Evolutionary conservation across 1,139 yeast species (phyloP).

Genomic region (Lodderomyces jiufengensis): DNA sequence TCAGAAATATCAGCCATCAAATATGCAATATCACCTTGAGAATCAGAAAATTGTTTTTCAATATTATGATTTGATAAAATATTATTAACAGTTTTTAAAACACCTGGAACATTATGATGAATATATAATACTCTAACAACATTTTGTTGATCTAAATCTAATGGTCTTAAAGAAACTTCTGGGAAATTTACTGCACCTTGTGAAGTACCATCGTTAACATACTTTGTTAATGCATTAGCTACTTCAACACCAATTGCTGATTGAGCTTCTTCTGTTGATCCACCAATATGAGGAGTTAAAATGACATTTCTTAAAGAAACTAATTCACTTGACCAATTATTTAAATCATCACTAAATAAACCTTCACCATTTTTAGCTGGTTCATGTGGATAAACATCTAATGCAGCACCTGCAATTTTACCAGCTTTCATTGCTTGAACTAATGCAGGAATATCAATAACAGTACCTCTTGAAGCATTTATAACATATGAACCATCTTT

Average conservation of each 20-base stretch:
- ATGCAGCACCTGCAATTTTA: conserved; percentile 94
- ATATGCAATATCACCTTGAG: conserved; percentile 94
- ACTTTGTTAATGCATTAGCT: conserved; percentile 77
- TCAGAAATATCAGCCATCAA: conserved; percentile 96
- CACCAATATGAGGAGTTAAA: conserved; percentile 97
- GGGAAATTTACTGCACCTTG: conserved; percentile 98
- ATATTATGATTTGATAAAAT: conserved; percentile 92
- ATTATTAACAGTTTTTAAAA: conserved; percentile 93
- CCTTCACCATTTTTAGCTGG: conserved; percentile 96
- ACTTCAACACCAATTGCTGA: conserved; percentile 97
- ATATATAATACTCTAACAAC: conserved; percentile 92
- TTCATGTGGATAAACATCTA: conserved; percentile 96
- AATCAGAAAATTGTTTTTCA: conserved; percentile 96
- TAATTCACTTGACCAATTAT: conserved; percentile 82
- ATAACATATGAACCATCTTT: conserved; percentile 92
- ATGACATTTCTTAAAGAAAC: conserved; percentile 82
- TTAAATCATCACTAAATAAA: conserved; percentile 66
- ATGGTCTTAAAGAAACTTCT: conserved; percentile 87
- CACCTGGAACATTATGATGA: conserved; percentile 99
- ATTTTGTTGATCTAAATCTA: conserved; percentile 83
- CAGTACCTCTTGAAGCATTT: conserved; percentile 97
- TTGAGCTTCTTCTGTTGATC: conserved; percentile 99
- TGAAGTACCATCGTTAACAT: conserved; percentile 95
- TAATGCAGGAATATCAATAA: conserved; percentile 91
- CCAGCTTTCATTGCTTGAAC: conserved; percentile 90